Conservation (phyloP, 768 basidiomycete species). For the Russula sp. region DNA sequence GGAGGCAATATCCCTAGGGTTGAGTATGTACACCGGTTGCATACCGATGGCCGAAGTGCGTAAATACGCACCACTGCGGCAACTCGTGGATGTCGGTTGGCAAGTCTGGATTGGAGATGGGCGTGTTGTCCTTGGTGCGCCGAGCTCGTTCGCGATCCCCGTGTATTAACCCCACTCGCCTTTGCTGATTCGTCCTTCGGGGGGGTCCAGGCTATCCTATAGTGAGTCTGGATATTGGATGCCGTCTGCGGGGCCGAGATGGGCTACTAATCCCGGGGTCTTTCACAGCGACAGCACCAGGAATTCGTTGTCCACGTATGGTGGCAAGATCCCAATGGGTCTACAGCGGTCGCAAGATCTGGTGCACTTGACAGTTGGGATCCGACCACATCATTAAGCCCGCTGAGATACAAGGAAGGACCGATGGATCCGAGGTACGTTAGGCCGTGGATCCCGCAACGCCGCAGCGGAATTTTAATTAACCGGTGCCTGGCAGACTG, state of each 20-base stretch:
- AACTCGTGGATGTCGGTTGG: slow-evolving; percentile 18
- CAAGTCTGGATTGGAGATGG: slow-evolving; percentile 6
- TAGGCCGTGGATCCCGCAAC: neutral
- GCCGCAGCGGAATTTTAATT: neutral
- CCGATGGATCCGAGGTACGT: slow-evolving; percentile 15
- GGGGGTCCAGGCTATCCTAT: slow-evolving; percentile 12
- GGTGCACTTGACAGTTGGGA: slow-evolving; percentile 7
- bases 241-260: neutral
- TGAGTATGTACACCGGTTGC: slow-evolving; percentile 22
- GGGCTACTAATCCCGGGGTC: neutral
- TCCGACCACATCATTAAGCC: slow-evolving; percentile 2
- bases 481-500: neutral
- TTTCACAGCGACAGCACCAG: slow-evolving; percentile 12
- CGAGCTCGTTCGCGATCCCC: neutral
- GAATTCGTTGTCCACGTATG: slow-evolving; percentile 12
- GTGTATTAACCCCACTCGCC: neutral
- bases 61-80: slow-evolving; percentile 6
- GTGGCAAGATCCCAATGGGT: slow-evolving; percentile 12
- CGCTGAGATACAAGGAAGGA: slow-evolving; percentile 8
- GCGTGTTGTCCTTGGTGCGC: slow-evolving; percentile 4
- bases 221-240: slow-evolving; percentile 5
- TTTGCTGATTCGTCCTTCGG: neutral
- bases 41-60: slow-evolving; percentile 15
- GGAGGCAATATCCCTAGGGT: slow-evolving; percentile 20
- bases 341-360: neutral